Evolutionary conservation across 108 stramenopile genomes (phyloP), one percentile per base, ranked within the genome.

Genomic region (Nitzschia palea): DNA sequence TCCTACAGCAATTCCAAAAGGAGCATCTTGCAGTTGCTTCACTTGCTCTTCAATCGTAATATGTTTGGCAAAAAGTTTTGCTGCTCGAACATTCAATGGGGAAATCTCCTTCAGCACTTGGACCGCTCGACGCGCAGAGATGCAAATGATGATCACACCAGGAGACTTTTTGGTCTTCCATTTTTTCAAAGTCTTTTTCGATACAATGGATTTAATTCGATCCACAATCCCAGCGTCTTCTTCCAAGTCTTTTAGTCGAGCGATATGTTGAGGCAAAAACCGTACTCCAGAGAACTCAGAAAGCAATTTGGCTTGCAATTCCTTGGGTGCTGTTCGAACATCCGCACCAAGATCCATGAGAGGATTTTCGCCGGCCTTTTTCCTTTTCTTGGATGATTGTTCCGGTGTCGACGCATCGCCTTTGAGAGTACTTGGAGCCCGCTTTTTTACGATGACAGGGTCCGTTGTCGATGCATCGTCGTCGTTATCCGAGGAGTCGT

Each of bases 11-110:
- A 94, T 68, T 15, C 73, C 77, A 61, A 78, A 90, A 25, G 70
- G 57, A 23, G 73, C 61, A 0, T 50, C 37, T 30, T 67, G 35
- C 20, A 90, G 62, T 62, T 86, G 55, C 15, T 73, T 71, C 10
- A 68, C 67, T 54, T 94, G 93, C 31, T 80, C 79, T 26, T 83
- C 82, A 9, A 94, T 72, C 10, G 64, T 80, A 51, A 82, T 73
- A 28, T 94, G 87, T 52, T 94, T 94, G 12, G 93, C 85, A 76
- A 94, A 94, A 1, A 94, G 62, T 60, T 94, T 94, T 10, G 87
- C 89, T 3, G 76, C 76, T 1, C 87, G 82, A 26, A 88, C 57
- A 48, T 85, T 87, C 32, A 89, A 47, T 5, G 75, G 70, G 14
- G 85, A 62, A 14, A 90, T 34, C 43, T 86, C 85, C 61, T 89